Conservation (phyloP, 345 rosid species). For the Murraya paniculata region DNA sequence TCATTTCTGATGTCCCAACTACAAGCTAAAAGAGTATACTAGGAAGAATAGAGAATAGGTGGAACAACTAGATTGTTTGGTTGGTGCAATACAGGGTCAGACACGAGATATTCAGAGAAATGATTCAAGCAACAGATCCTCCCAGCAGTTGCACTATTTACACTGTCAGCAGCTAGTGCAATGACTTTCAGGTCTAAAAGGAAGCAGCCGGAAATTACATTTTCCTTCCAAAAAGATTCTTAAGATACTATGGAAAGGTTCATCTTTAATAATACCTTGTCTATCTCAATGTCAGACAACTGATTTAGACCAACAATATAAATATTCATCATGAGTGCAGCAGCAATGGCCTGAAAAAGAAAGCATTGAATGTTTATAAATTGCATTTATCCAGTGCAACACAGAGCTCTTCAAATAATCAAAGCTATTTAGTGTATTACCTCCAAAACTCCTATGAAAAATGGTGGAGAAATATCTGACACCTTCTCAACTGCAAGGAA, state of each 20-base stretch:
- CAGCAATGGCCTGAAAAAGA: conserved; percentile 71
- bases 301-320: conserved; percentile 93
- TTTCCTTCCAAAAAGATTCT: neutral
- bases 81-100: conserved; percentile 3
- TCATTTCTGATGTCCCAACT: neutral
- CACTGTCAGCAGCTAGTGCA: neutral
- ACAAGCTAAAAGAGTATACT: neutral
- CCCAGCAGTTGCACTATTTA: neutral
- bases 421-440: conserved; percentile 28
- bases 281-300: conserved; percentile 84
- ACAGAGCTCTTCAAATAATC: neutral
- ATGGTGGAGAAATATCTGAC: conserved; percentile 72
- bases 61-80: neutral
- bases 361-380: conserved; percentile 6
- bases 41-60: neutral
- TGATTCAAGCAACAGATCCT: neutral
- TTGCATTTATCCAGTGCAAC: neutral
- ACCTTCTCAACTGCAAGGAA: conserved; percentile 78
- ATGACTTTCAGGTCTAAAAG: neutral
- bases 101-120: neutral
- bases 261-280: conserved; percentile 55
- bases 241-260: neutral
- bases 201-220: neutral
- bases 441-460: conserved; percentile 73
- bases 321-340: conserved; percentile 93